Evolutionary conservation across 129 eudicot species (phyloP).

Genomic region (Artemisia annua): DNA sequence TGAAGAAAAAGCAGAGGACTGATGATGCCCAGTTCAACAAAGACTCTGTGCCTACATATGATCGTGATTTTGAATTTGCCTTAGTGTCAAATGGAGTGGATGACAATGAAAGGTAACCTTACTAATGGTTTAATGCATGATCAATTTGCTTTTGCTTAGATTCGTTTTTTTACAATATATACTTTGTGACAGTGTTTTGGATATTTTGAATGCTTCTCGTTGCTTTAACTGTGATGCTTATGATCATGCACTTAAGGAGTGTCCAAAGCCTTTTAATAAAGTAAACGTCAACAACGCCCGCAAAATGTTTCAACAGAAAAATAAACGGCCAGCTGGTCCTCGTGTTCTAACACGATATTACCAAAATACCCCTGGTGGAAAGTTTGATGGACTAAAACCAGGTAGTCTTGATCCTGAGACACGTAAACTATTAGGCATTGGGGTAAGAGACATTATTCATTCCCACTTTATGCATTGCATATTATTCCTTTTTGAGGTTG

Average conservation of each 20-base stretch:
- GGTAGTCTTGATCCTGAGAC: conserved; percentile 75
- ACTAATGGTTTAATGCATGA: not conserved
- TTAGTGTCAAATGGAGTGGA: conserved; percentile 42
- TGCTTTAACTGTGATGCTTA: conserved; percentile 86
- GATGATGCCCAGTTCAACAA: conserved; percentile 45
- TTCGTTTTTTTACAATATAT: not conserved
- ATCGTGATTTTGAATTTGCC: conserved; percentile 59
- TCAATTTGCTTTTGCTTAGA: too few species aligned
- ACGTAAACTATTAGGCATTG: conserved; percentile 57
- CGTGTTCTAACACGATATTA: conserved; percentile 72
- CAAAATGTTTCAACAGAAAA: conserved; percentile 48
- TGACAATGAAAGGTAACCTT: conserved; percentile 48
- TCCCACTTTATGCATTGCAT: not conserved
- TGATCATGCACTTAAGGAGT: conserved; percentile 75
- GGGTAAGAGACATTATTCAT: conserved; percentile 42
- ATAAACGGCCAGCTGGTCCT: conserved; percentile 47
- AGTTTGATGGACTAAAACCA: conserved; percentile 77
- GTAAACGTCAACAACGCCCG: conserved; percentile 64
- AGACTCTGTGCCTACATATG: conserved; percentile 62
- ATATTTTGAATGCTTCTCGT: conserved; percentile 58
- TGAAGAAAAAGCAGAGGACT: conserved; percentile 38
- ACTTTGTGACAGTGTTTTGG: conserved; percentile 39
- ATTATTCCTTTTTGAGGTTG: not conserved
- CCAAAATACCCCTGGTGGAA: conserved; percentile 70
- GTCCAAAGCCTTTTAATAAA: conserved; percentile 76